phyloP scores from a whole-genome alignment of 768 basidiomycete species.

The Pulveroboletus frians region DNA sequence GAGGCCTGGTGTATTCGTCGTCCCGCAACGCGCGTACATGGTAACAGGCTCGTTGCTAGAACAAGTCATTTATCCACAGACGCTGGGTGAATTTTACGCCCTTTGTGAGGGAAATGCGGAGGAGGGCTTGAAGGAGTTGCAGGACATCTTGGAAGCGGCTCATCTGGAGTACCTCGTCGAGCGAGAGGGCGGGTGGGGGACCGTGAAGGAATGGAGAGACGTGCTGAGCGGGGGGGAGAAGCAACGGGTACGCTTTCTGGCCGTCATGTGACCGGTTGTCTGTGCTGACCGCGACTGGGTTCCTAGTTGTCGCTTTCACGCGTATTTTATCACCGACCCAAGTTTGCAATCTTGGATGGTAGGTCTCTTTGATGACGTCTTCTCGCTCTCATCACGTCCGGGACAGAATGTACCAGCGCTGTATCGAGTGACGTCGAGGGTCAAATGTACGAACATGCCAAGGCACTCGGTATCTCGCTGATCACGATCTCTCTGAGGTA shows the following conservation, averaged over 20 bases:
- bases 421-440: conserved; percentile 97
- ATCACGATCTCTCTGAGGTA: conserved; percentile 89
- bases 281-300: conserved; percentile 1
- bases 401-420: conserved; percentile 85
- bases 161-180: conserved; percentile 81
- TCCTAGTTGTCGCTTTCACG: conserved; percentile 82
- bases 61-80: conserved; percentile 90
- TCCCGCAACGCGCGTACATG: conserved; percentile 94
- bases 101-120: conserved; percentile 39
- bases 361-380: conserved; percentile 20
- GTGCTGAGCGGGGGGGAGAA: conserved; percentile 96
- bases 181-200: conserved; percentile 85
- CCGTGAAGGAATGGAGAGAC: conserved; percentile 94
- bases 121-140: conserved; percentile 62
- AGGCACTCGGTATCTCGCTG: conserved; percentile 82
- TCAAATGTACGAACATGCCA: conserved; percentile 90
- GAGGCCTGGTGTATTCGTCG: conserved; percentile 59
- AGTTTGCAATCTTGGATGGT: conserved; percentile 86
- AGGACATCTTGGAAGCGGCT: conserved; percentile 72
- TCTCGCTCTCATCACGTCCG: not conserved
- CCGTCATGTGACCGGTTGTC: not conserved
- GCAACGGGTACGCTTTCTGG: conserved; percentile 55
- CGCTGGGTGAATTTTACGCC: conserved; percentile 62
- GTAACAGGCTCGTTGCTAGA: conserved; percentile 82
- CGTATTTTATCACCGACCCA: conserved; percentile 84